Base-by-base conservation (phyloP, 768 basidiomycete species). In the Polyporus arcularius region DNA sequence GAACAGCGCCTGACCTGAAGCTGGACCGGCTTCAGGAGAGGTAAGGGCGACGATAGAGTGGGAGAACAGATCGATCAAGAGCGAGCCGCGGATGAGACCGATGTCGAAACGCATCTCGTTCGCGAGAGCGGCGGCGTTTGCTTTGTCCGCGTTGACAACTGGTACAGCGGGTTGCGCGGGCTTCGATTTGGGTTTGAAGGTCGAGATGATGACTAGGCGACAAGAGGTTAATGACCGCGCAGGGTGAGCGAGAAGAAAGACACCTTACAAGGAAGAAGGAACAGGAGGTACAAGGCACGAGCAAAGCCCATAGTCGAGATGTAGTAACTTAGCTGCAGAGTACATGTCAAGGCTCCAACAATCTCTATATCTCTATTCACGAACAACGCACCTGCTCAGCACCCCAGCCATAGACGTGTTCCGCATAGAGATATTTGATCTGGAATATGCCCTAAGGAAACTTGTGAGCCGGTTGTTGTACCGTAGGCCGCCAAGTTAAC, bases 391-490 rank as follows among this genome's bases (percentile, higher is more conserved):
- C 76, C 77, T 86, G 77, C 40, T 82, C 82, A 11, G 88, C 80
- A 14, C 78, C 80, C 90, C 90, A 92, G 11, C 75, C 70, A 66
- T 87, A 92, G 10, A 87, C 75, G 67, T 91, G 87, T 65, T 85
- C 84, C 0, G 87, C 90, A 62, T 92, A 94, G 39, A 92, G 74
- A 65, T 91, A 92, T 72, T 92, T 93, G 60, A 88, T 77, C 54
- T 85, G 86, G 71, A 85, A 88, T 1, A 92, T 72, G 16, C 89
- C 91, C 82, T 88, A n/a, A 59, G 4, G 28, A 26, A 14, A 40
- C 42, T 10, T 2, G 11, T 50, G 10, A 28, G 6, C 18, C 16
- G 12, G 46, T 14, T 9, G 40, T 21, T 16, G 42, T n/a, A 48
- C 5, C 43, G 28, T n/a, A 21, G 1, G 21, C 46, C 18, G 21